Evolutionary conservation across 129 eudicot species (phyloP), one percentile per base, ranked within the genome.

Genomic region (Artemisia annua): DNA sequence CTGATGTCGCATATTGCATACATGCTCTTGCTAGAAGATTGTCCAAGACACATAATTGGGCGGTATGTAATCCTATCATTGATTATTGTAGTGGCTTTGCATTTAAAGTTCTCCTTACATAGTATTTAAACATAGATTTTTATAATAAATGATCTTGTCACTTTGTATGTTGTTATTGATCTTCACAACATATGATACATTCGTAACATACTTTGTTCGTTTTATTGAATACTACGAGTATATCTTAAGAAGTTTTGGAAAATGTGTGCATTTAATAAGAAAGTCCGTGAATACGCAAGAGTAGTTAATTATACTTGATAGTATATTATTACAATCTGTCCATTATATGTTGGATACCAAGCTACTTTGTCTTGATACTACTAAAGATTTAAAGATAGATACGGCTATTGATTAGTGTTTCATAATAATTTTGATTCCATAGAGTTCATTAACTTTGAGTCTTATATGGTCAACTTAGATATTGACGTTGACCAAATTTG

Each of bases 1-100:
- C 97, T 75, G 98, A 93, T 83, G 98, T 93, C 66, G 98, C 97
- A 8, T 93, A 93, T 78, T 93, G 98, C 81, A 93, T 93, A 78
- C 98, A 93, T 84, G 98, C 96, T 69, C 97, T 93, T 77, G 96
- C 97, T 22, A 84, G 98, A 81, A 85, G 98, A 74, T 77, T 93
- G 81, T 76, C 97, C 43, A 90, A 86, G 86, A 93, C 98, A 70
- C 92, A 79, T 81, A 93, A 93, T 75, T 93, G 98, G 98, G 97
- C 98, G 69, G 98, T 94, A 86, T 51, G 91, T 60, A 35, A 69
- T 78, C 62, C 60, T 32, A 18, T 76, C 74, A 56, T 9, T 63
- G 46, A 22, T 66, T 50, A 60, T 63, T 48, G 26, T 81, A 28
- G 28, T 80, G 71, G 28, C 54, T 22, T 67, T 66, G 73, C 9